Evolutionary conservation across 2,329 filamentous ascomycete genomes (phyloP).

Genomic region (Aspergillus tamarii): DNA sequence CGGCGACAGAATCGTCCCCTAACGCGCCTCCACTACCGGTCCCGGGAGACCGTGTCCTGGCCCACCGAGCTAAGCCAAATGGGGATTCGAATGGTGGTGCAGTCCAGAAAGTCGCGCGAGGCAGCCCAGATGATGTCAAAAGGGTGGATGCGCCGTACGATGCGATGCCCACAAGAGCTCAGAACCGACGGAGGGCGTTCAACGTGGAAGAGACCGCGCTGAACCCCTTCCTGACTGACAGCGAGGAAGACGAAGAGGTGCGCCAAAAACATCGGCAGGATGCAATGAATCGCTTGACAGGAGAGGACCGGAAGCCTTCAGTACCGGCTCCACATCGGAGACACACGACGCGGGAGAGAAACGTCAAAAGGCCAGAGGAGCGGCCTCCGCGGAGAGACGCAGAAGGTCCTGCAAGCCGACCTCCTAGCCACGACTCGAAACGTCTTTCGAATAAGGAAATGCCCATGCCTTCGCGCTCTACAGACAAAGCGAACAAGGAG

Average conservation of each 20-base stretch:
- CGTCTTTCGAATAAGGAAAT: constrained; percentile 37
- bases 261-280: constrained; percentile 34
- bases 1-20: constrained; percentile 15
- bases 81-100: neutral
- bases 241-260: constrained; percentile 15
- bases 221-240: constrained; percentile 10
- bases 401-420: constrained; percentile 9
- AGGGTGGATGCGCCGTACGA: neutral
- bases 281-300: constrained; percentile 40
- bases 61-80: constrained; percentile 9
- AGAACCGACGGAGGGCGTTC: constrained; percentile 7
- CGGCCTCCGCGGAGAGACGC: neutral
- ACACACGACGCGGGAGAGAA: constrained; percentile 17
- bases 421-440: constrained; percentile 22
- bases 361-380: constrained; percentile 13
- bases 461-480: constrained; percentile 28
- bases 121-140: neutral
- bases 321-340: constrained; percentile 11
- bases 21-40: constrained; percentile 14
- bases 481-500: constrained; percentile 10
- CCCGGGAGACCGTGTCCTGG: constrained; percentile 13
- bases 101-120: neutral
- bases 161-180: neutral
- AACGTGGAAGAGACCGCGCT: neutral
- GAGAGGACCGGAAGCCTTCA: constrained; percentile 20